Evolutionary conservation across 164 flowering plant species (phyloP), one percentile per base, ranked within the genome.

Genomic region (Cinnamomum chago): DNA sequence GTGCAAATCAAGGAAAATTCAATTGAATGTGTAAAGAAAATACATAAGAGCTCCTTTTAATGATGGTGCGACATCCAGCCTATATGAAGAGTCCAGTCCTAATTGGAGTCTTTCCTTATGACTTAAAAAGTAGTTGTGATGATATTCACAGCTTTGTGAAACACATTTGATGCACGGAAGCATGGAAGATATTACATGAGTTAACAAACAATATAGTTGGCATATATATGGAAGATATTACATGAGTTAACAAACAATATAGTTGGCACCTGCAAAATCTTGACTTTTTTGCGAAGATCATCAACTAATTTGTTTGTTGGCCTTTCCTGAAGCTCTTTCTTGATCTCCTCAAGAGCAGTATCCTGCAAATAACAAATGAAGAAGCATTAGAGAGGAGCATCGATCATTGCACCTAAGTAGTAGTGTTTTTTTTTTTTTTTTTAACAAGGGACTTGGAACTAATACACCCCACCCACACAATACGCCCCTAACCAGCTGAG

Each of bases 251-350:
- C 25, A 50, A 73, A 64, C 68, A 64, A 18, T 23, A 25, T 12
- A 25, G 14, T 22, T 13, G 69, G n/a, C 73, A 95, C 99, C 98
- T 96, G 99, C 86, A 96, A 81, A 71, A 94, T 94, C 83, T 94
- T 96, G 72, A 96, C 94, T 85, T 94, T 90, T 79, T 93, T 94
- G 22, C 91, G 97, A 80, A 96, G 84, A 83, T 96, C 99, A 73
- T 96, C 97, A 60, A 96, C 92, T 79, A 91, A 68, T 80, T 94
- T 96, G 69, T 67, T 75, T 72, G 99, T 90, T 58, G 99, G 99
- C 82, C 99, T 88, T 52, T 84, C 82, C 73, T 88, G 94, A 79
- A 96, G 89, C 87, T 90, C 99, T 82, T 90, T 92, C 86, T 87
- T 91, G 77, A 90, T 79, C 80, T 92, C 97, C 83, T 87, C 93